phyloP scores from a whole-genome alignment of 805 yeast genomes.

The Cyberlindnera galapagoensis region DNA sequence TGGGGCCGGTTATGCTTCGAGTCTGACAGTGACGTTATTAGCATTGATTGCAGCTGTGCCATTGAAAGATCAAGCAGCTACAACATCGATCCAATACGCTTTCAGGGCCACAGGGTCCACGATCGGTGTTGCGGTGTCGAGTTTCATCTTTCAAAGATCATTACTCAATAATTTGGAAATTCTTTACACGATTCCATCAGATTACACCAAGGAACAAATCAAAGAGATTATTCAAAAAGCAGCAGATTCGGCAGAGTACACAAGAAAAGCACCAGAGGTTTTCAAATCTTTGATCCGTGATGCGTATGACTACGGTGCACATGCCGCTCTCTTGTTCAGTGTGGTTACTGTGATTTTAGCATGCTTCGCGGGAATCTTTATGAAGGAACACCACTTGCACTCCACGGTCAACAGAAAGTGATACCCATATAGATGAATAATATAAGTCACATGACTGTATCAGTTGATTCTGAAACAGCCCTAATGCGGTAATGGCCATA shows the following conservation, averaged over 20 bases:
- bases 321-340: slow-evolving; percentile 42
- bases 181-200: slow-evolving; percentile 14
- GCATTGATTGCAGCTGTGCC: slow-evolving; percentile 77
- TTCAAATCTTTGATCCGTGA: slow-evolving; percentile 34
- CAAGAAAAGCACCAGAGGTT: slow-evolving; percentile 38
- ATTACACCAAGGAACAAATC: slow-evolving; percentile 15
- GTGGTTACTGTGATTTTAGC: slow-evolving; percentile 36
- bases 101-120: slow-evolving; percentile 86
- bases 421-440: too few species aligned
- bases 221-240: slow-evolving; percentile 34
- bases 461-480: too few species aligned
- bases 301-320: slow-evolving; percentile 44
- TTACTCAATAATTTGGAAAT: slow-evolving; percentile 28
- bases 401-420: slow-evolving; percentile 34
- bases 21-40: slow-evolving; percentile 64
- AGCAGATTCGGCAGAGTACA: slow-evolving; percentile 44
- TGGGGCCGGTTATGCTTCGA: slow-evolving; percentile 61
- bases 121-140: slow-evolving; percentile 65
- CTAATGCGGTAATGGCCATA: too few species aligned
- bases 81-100: slow-evolving; percentile 86
- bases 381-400: slow-evolving; percentile 52
- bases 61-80: slow-evolving; percentile 65
- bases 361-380: slow-evolving; percentile 34
- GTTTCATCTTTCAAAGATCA: slow-evolving; percentile 55
- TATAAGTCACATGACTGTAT: too few species aligned